Evolutionary conservation across 345 rosid species (phyloP).

Genomic region (Gossypium thurberi): DNA sequence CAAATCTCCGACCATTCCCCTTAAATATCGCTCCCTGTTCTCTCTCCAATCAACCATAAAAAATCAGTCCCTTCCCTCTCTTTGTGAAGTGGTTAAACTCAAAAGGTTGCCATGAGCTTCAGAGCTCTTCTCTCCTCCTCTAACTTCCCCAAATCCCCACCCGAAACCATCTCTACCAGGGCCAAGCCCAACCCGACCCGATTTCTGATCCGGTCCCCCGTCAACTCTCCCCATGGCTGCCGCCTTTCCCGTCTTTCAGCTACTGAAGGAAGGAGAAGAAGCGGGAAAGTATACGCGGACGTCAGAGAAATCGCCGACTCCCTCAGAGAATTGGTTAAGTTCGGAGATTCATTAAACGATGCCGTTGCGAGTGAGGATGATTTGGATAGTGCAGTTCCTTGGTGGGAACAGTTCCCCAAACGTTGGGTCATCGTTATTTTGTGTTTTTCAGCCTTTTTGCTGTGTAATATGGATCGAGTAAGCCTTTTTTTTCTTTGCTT

Average conservation of each 20-base stretch:
- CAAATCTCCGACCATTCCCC: slow-evolving; percentile 35
- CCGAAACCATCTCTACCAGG: slow-evolving; percentile 16
- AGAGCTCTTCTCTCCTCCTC: slow-evolving; percentile 50
- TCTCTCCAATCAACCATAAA: slow-evolving; percentile 3
- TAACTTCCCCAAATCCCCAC: slow-evolving; percentile 24
- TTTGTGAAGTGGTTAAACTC: slow-evolving; percentile 21
- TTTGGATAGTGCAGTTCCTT: slow-evolving; percentile 31
- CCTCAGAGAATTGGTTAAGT: slow-evolving; percentile 27
- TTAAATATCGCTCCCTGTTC: slow-evolving; percentile 25
- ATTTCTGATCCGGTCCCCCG: slow-evolving; percentile 19
- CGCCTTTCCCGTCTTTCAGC: slow-evolving; percentile 38
- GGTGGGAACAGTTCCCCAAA: slow-evolving; percentile 91
- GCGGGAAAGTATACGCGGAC: slow-evolving; percentile 29
- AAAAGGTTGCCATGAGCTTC: slow-evolving; percentile 48
- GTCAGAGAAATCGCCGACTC: slow-evolving; percentile 32
- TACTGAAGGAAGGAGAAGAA: slow-evolving; percentile 22
- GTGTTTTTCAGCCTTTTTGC: slow-evolving; percentile 84
- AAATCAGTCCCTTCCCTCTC: not conserved
- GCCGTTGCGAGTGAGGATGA: slow-evolving; percentile 19
- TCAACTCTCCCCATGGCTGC: slow-evolving; percentile 22
- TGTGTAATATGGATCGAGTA: slow-evolving; percentile 93
- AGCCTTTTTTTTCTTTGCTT: slow-evolving; percentile 2
- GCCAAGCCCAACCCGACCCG: slow-evolving; percentile 15
- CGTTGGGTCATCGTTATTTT: slow-evolving; percentile 81
- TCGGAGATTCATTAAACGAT: slow-evolving; percentile 21